Base-by-base conservation (phyloP, 805 yeast genomes). In the Kazachstania africana region DNA sequence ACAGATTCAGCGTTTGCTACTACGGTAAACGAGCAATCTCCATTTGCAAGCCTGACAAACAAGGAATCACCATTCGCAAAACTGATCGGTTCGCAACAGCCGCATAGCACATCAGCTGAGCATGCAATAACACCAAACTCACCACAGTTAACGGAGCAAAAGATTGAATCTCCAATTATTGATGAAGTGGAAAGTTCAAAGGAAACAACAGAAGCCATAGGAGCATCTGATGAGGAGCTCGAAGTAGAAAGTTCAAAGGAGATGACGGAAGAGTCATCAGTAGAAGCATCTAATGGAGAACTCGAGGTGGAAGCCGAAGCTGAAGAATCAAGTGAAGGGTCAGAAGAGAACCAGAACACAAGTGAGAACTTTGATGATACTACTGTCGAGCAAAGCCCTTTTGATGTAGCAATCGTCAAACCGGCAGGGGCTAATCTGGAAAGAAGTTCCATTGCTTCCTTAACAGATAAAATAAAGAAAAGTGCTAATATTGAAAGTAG, bases 401-500 rank as follows among this genome's bases (percentile, higher is more conserved):
- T 31, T 19, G 32, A 19, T 16, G 8, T 14, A 21, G 12, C 12
- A 15, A 15, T 10, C 13, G 23, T 28, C 3, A 12, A 3, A 19
- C 17, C n/a, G 4, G 16, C 22, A n/a, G 26, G 15, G 13, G 5
- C 19, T 12, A 24, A 28, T 14, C n/a, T 17, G 3, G 14, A 13
- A 5, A 25, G 16, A 10, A 16, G 24, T 8, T 34, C 53, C 6
- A 37, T 50, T 12, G 40, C 50, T 6, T 37, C 45, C 1, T 27
- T 51, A 8, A 34, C 55, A 8, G 53, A 50, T 26, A 37, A 47
- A 16, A 45, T 50, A 16, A 52, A 52, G 34, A 42, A 48, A 28
- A 42, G 36, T 9, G 56, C 56, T 1, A 50, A 47, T 24, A 27
- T 46, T 3, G 27, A 44, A 5, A 19, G 22, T 19, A 8, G 9